Evolutionary conservation across 2,329 filamentous ascomycete species (phyloP).

Genomic region (Exophiala oligosperma): DNA sequence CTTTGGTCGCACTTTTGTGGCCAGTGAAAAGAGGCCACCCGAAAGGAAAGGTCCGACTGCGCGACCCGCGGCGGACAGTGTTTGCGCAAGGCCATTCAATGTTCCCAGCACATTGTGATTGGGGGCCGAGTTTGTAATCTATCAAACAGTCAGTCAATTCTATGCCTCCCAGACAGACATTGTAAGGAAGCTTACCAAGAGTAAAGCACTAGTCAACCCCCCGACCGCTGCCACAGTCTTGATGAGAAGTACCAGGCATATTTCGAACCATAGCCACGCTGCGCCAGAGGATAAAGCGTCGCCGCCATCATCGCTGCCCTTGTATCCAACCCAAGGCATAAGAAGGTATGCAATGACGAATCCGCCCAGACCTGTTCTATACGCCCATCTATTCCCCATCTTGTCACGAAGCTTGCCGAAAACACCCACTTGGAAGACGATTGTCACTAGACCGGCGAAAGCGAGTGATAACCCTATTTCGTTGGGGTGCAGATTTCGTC

Average conservation of each 20-base stretch:
- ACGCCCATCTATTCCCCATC: constrained; percentile 83
- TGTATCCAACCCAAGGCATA: constrained; percentile 88
- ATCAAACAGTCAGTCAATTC: not conserved
- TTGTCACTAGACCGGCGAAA: constrained; percentile 80
- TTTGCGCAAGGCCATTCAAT: constrained; percentile 91
- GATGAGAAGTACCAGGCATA: constrained; percentile 77
- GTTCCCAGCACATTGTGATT: constrained; percentile 83
- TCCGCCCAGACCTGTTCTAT: constrained; percentile 73
- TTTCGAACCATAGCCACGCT: constrained; percentile 73
- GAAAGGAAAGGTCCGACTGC: constrained; percentile 87
- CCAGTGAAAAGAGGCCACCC: constrained; percentile 79
- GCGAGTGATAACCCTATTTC: constrained; percentile 85
- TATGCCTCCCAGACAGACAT: no score
- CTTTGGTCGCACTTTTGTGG: constrained; percentile 70
- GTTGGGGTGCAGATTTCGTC: constrained; percentile 71
- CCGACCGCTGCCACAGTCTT: constrained; percentile 91
- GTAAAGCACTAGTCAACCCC: constrained; percentile 82
- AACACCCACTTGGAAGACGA: constrained; percentile 82
- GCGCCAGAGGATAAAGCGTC: constrained; percentile 58
- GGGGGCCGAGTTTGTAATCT: constrained; percentile 93
- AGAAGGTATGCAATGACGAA: constrained; percentile 79
- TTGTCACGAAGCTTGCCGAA: constrained; percentile 77
- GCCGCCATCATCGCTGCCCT: constrained; percentile 55
- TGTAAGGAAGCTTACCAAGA: constrained; percentile 63
- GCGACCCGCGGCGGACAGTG: constrained; percentile 84